Conservation (phyloP, 495 filamentous ascomycete species). For the Tuber microsphaerosporum region DNA sequence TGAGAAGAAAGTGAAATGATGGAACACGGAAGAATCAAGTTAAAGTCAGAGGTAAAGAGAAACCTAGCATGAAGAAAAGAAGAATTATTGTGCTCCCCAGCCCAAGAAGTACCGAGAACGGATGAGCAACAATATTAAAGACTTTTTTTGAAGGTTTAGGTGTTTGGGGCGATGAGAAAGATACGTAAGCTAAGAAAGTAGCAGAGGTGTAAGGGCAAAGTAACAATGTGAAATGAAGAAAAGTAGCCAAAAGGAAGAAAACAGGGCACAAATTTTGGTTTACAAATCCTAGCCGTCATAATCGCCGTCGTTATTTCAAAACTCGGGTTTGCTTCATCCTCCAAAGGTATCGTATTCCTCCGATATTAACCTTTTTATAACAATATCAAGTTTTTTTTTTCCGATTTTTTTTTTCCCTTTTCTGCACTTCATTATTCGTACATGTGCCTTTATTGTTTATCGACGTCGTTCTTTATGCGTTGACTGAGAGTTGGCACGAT, state of each 20-base stretch:
- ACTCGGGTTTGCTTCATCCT: background rate
- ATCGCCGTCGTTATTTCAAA: background rate
- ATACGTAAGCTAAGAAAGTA: background rate
- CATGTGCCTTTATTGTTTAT: background rate
- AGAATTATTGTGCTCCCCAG: background rate
- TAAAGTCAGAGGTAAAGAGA: slow-evolving; percentile 13
- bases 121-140: background rate
- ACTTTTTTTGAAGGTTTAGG: background rate
- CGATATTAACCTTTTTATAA: background rate
- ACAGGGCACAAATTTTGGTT: background rate
- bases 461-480: background rate
- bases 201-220: background rate
- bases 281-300: background rate
- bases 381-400: background rate
- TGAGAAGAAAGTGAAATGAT: background rate
- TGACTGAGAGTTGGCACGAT: background rate
- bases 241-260: slow-evolving; percentile 2
- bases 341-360: background rate
- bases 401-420: background rate
- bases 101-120: background rate
- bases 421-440: slow-evolving; percentile 1
- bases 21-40: background rate
- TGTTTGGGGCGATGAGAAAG: background rate
- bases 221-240: background rate
- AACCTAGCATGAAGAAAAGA: slow-evolving; percentile 4